phyloP scores from a whole-genome alignment of 164 flowering plant species.

The Chloranthus sessilifolius region DNA sequence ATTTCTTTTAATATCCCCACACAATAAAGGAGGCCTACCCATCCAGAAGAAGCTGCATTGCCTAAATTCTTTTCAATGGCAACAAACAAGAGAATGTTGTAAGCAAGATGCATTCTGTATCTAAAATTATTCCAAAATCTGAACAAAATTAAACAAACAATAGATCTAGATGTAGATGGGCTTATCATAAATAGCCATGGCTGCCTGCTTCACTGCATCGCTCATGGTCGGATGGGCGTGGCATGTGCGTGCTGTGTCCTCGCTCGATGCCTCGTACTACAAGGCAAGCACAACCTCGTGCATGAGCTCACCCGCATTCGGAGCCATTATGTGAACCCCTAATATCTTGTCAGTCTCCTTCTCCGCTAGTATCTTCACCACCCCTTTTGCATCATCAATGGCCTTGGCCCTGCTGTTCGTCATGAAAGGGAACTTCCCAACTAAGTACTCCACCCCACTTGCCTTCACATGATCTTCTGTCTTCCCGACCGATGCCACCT shows the following conservation, averaged over 20 bases:
- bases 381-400: conserved; percentile 80
- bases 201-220: conserved; percentile 95
- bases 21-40: too few relatives aligned
- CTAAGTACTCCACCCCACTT: conserved; percentile 47
- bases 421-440: conserved; percentile 77
- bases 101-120: too few relatives aligned
- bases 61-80: too few relatives aligned
- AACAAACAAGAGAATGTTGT: too few relatives aligned
- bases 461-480: conserved; percentile 80
- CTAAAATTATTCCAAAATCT: conserved; percentile 8
- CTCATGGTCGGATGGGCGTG: conserved; percentile 98
- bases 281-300: conserved; percentile 72
- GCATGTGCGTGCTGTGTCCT: conserved; percentile 83
- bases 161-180: conserved; percentile 70
- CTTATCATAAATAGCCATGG: conserved; percentile 97
- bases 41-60: too few relatives aligned
- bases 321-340: conserved; percentile 77
- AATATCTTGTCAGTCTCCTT: conserved; percentile 71
- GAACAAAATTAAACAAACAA: neutral
- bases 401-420: conserved; percentile 88
- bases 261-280: conserved; percentile 72
- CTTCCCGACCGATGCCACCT: conserved; percentile 81
- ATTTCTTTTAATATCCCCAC: too few relatives aligned
- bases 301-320: conserved; percentile 84
- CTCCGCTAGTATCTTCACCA: conserved; percentile 76